Conservation (phyloP, 352 stramenopile genomes). For the Phytophthora pisi region DNA sequence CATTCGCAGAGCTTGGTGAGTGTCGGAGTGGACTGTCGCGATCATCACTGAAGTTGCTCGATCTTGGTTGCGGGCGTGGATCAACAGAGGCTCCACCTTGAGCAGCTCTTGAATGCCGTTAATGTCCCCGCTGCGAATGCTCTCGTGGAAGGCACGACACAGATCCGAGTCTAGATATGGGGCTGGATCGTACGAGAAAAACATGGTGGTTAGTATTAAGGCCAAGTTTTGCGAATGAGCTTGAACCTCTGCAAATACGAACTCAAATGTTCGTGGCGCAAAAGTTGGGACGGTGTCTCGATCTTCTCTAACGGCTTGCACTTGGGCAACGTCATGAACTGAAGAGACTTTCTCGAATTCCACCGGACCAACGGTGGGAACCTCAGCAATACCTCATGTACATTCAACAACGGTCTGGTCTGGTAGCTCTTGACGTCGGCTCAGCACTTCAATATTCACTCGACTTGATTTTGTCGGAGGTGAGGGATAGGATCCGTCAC, state of each 20-base stretch:
- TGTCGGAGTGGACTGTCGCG: slow-evolving; percentile 9
- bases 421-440: no score
- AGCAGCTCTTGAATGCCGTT: slow-evolving; percentile 8
- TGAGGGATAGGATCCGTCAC: slow-evolving; percentile 5
- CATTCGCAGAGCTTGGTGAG: slow-evolving; percentile 5
- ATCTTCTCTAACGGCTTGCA: not conserved
- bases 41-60: slow-evolving; percentile 23
- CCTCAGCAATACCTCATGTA: not conserved
- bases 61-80: slow-evolving; percentile 15
- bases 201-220: not conserved
- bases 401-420: no score
- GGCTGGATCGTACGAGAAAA: not conserved
- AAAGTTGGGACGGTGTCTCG: not conserved
- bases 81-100: slow-evolving; percentile 2
- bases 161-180: not conserved
- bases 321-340: not conserved
- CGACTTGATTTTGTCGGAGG: not conserved
- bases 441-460: not conserved
- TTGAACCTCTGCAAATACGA: not conserved
- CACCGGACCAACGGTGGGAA: not conserved
- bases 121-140: slow-evolving; percentile 4
- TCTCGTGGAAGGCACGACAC: slow-evolving; percentile 1
- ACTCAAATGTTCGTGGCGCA: not conserved
- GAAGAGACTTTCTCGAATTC: not conserved
- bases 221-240: not conserved